A percentile compares a stretch with the other conserved stretches of the same genome.
phyloP scores from a whole-genome alignment of 176 grass and related monocot genomes.

The Rhynchospora breviuscula region DNA sequence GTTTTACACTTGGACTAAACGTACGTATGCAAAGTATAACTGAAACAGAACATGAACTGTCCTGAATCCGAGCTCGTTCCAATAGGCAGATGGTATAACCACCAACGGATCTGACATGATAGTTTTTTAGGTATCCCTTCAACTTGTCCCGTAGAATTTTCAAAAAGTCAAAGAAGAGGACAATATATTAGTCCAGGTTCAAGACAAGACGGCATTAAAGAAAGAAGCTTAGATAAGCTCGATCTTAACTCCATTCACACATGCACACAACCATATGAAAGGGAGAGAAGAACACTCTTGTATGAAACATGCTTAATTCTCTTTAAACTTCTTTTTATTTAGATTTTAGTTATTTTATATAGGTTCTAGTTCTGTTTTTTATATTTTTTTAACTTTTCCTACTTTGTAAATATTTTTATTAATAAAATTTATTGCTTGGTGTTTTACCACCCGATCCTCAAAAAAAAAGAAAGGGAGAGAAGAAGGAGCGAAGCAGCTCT shows the following conservation, averaged over 20 bases:
- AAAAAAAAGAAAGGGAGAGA: background rate
- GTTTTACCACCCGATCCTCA: too few species aligned
- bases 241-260: constrained; percentile 17
- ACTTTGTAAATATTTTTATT: too few species aligned
- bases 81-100: background rate
- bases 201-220: constrained; percentile 8
- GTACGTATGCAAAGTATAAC: background rate
- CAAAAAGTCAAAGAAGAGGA: constrained; percentile 10
- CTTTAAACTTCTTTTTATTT: too few species aligned
- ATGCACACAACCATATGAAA: background rate
- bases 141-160: background rate
- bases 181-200: background rate
- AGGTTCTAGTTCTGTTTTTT: too few species aligned
- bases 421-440: too few species aligned
- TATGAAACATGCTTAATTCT: too few species aligned
- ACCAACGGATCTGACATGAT: background rate
- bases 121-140: background rate
- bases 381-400: too few species aligned
- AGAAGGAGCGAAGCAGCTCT: background rate
- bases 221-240: constrained; percentile 7
- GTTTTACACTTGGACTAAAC: background rate
- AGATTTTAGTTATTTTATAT: too few species aligned
- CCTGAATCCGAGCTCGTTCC: background rate
- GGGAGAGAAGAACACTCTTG: too few species aligned
- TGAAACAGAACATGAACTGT: background rate